Evolutionary conservation across 768 basidiomycete species (phyloP).

Genomic region (Auriscalpium orientale): DNA sequence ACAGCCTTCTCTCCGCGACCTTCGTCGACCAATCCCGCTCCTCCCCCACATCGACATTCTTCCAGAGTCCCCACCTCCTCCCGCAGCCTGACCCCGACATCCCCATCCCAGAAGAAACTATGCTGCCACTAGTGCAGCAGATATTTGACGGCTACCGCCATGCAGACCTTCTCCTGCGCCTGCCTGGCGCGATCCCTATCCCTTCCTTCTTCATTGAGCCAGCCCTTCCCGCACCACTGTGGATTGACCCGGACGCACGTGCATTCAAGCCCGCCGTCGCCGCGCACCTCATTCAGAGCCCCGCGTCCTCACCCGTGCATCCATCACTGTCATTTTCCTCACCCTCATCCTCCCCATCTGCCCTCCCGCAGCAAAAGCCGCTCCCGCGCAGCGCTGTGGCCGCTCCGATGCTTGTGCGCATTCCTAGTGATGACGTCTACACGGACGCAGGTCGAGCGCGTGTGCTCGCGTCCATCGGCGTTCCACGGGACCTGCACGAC

Average conservation of each 20-base stretch:
- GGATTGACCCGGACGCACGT: conserved; percentile 48
- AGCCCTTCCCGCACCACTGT: conserved; percentile 50
- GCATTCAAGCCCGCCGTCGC: conserved; percentile 40
- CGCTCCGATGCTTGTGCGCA: conserved; percentile 67
- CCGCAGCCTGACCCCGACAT: conserved; percentile 28
- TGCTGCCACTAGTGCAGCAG: conserved; percentile 58
- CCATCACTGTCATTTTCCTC: conserved; percentile 35
- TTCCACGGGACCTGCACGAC: conserved; percentile 46
- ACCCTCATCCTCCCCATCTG: conserved; percentile 1
- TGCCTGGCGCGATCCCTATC: conserved; percentile 71
- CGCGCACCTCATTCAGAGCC: conserved; percentile 29
- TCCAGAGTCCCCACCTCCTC: not conserved
- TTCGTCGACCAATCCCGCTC: conserved; percentile 25
- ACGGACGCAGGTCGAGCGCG: conserved; percentile 42
- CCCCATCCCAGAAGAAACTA: conserved; percentile 41
- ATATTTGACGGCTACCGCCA: conserved; percentile 59
- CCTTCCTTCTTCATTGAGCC: conserved; percentile 56
- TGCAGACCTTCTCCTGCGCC: conserved; percentile 60
- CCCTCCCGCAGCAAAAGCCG: conserved; percentile 13
- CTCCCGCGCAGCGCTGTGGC: conserved; percentile 33
- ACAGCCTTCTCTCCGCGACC: conserved; percentile 61
- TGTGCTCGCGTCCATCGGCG: conserved; percentile 50
- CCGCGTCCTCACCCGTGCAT: conserved; percentile 27
- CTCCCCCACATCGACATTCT: not conserved
- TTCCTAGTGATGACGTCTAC: conserved; percentile 43